Base-by-base conservation (phyloP, 495 filamentous ascomycete genomes). In the Aspergillus steynii region DNA sequence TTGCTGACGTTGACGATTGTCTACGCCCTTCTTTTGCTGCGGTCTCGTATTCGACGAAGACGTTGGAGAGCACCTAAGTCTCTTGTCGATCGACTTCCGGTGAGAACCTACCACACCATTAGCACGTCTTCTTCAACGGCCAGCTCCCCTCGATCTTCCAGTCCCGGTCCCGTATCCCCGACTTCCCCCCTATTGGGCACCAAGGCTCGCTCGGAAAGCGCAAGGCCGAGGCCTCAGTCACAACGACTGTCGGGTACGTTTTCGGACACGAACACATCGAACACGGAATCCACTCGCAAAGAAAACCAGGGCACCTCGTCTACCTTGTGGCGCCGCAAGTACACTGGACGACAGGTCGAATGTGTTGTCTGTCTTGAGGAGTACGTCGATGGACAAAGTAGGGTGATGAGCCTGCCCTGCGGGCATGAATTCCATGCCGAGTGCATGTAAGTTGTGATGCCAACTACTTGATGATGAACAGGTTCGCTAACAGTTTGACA, bases 321-420 rank as follows among this genome's bases (percentile, higher is more conserved):
- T 53, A 83, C 72, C 68, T 77, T 80, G 68, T 93, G 84, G 82
- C 85, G 91, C 76, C 88, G 88, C 60, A 90, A 90, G 63, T 96
- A 96, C 67, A 93, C 88, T 70, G 89, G 90, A 50, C 86, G 90
- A 58, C 92, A 97, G 71, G 84, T 90, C 1, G 95, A 98, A 72
- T 99, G 95, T 69, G 95, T 96, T n/a, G 93, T 99, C 28, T 99
- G 95, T 64, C 78, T 98, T 53, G 95, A 99, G 74, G 96, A 99
- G 68, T 99, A 98, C 72, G 80, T 96, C 20, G 96, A 97, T 72
- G 94, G 95, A 31, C 86, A 98, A 66, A 96, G 92, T 71, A 80
- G 85, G 59, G 96, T 99, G 20, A 99, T 99, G 95, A 96, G 91
- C 65, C 77, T 99, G 55, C 95, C 95, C n/a, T 99, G 95, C 75